phyloP scores from a whole-genome alignment of 208 protist species.

The Leishmania guyanensis region DNA sequence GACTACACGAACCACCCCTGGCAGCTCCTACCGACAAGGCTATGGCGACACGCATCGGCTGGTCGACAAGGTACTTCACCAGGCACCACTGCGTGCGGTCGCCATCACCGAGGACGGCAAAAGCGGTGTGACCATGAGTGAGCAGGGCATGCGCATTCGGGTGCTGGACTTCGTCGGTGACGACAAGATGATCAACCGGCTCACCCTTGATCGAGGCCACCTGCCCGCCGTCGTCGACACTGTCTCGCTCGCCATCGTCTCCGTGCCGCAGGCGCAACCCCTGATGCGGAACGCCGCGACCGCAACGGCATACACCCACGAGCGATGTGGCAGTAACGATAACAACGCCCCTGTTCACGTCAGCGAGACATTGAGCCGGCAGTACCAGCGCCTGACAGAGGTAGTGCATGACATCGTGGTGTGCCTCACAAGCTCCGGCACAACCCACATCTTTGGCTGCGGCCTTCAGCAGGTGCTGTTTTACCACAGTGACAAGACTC shows the following conservation, averaged over 20 bases:
- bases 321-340: conserved; percentile 21
- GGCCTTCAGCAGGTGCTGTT: conserved; percentile 35
- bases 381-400: conserved; percentile 30
- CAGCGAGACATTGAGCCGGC: conserved; percentile 10
- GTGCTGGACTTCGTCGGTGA: conserved; percentile 53
- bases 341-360: conserved; percentile 1
- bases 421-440: conserved; percentile 51
- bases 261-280: conserved; percentile 18
- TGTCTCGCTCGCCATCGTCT: conserved; percentile 37
- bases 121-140: conserved; percentile 63
- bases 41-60: conserved; percentile 23
- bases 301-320: not conserved
- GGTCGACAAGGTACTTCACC: conserved; percentile 35
- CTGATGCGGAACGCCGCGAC: not conserved
- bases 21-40: not conserved
- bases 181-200: conserved; percentile 28
- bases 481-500: conserved; percentile 35
- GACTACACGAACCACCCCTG: not conserved
- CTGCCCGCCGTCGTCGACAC: conserved; percentile 35
- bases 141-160: conserved; percentile 54
- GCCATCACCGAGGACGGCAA: conserved; percentile 59
- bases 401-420: conserved; percentile 40
- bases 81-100: conserved; percentile 53
- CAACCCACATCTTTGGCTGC: conserved; percentile 50
- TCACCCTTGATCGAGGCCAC: conserved; percentile 45